Evolutionary conservation across 176 grass and related monocot species (phyloP), one percentile per base, ranked within the genome.

Genomic region (Bothriochloa decipiens): DNA sequence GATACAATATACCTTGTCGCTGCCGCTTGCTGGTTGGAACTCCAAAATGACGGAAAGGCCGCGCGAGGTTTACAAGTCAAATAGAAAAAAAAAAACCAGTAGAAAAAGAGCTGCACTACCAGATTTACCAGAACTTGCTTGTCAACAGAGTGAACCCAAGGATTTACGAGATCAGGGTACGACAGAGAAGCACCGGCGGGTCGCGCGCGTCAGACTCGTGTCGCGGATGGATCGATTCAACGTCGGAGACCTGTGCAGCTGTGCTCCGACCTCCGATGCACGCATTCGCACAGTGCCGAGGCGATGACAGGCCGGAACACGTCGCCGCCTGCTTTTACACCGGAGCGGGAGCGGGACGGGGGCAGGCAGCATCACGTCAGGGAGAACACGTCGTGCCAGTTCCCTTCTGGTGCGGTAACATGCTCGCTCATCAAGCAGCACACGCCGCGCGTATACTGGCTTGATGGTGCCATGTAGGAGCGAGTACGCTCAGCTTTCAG

Each of bases 211-310:
- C 50, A 53, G 50, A 18, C 50, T 53, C 16, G 0, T 3, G 42
- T 53, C 16, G 17, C 17, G 50, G 47, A 50, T 20, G 14, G 46
- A 49, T 49, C 17, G 6, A 20, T 53, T 53, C 50, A 53, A 53
- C 17, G 36, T 18, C 61, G 1, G 35, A 40, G 22, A 49, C 11
- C 12, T 35, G 55, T 32, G 29, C 29, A 32, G 29, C 42, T 45
- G 43, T 13, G 43, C 14, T 49, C 46, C 46, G 14, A 49, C 46
- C 46, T 49, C 47, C 5, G 15, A 50, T 14, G 55, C 65, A 41
- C 70, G 76, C 75, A 68, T 88, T 79, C 68, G 69, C 81, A 58
- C 68, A 14, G 75, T 11, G 76, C 57, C 25, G 36, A 60, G 57
- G 18, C 68, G 45, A 14, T 25, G 49, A 50, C 43, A 1, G 18